phyloP scores from a whole-genome alignment of 2,329 filamentous ascomycete genomes.

The Fusarium drepaniforme region DNA sequence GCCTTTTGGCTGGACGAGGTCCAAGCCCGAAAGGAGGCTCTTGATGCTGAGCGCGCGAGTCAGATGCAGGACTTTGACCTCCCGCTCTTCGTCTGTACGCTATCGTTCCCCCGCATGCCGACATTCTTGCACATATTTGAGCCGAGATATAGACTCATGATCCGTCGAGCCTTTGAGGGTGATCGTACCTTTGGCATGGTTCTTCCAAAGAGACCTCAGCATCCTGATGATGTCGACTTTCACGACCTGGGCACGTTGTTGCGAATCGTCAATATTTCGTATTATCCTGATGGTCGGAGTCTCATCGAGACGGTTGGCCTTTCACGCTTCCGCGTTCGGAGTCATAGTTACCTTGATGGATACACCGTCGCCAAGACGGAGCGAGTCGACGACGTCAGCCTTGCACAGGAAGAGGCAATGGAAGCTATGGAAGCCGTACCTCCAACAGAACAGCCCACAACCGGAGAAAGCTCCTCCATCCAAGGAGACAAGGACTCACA shows the following conservation, averaged over 20 bases:
- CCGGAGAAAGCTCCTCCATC: background rate
- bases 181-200: constrained; percentile 89
- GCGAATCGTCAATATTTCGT: constrained; percentile 79
- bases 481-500: constrained; percentile 12
- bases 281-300: constrained; percentile 84
- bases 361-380: constrained; percentile 84
- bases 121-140: constrained; percentile 94
- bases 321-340: constrained; percentile 80
- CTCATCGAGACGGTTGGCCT: constrained; percentile 83
- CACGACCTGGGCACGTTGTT: constrained; percentile 83
- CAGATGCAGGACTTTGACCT: constrained; percentile 70
- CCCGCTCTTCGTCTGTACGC: constrained; percentile 84
- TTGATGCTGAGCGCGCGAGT: constrained; percentile 68
- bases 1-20: constrained; percentile 78
- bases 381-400: constrained; percentile 82
- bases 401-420: constrained; percentile 82
- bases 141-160: constrained; percentile 91
- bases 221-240: constrained; percentile 60
- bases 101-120: constrained; percentile 85
- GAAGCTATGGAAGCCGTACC: constrained; percentile 73
- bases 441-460: background rate
- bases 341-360: constrained; percentile 76
- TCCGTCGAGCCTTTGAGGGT: constrained; percentile 80
- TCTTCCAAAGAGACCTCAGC: constrained; percentile 69
- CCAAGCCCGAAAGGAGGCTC: constrained; percentile 65